Base-by-base conservation (phyloP, 306 rosid genomes). In the Benincasa hispida region DNA sequence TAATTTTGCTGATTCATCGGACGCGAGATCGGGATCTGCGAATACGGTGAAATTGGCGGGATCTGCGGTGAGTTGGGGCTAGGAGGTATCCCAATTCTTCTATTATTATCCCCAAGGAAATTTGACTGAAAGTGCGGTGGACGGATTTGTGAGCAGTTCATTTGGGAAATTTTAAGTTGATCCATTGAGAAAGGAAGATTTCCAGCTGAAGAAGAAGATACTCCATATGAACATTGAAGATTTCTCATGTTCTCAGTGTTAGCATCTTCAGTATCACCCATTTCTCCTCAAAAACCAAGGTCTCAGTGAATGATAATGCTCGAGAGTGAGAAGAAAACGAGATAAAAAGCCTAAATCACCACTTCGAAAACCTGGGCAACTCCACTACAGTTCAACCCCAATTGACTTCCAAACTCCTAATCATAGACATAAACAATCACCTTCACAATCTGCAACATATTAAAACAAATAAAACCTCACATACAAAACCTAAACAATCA, bases 31-130 rank as follows among this genome's bases (percentile, higher is more conserved):
- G 96, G 92, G 94, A 93, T 91, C 97, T 93, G 97, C 19, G 98
- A 93, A 77, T 87, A 91, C 0, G 97, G 97, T 0, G 96, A 93
- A 84, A 91, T 76, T 55, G 98, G 98, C 3, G 93, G 96, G 85
- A 91, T 89, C 91, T 88, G 98, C 79, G 88, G 87, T 18, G 97
- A 93, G 74, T 89, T 95, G 1, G 98, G 90, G 19, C 51, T 22
- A 7, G 98, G 98, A 24, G 96, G 98, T 27, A 91, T 89, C 14
- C 96, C 30, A 84, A 63, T 39, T 67, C 96, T 81, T 63, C 85
- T 90, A 76, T 54, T 77, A 39, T 47, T 51, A 69, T 81, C 89
- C 19, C 82, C 86, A 66, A 28, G 61, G 76, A 83, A 86, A 65
- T 32, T 87, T 22, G 79, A 84, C 34, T 83, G 87, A 68, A 88